phyloP scores from a whole-genome alignment of 306 rosid species.

The Trifolium repens region DNA sequence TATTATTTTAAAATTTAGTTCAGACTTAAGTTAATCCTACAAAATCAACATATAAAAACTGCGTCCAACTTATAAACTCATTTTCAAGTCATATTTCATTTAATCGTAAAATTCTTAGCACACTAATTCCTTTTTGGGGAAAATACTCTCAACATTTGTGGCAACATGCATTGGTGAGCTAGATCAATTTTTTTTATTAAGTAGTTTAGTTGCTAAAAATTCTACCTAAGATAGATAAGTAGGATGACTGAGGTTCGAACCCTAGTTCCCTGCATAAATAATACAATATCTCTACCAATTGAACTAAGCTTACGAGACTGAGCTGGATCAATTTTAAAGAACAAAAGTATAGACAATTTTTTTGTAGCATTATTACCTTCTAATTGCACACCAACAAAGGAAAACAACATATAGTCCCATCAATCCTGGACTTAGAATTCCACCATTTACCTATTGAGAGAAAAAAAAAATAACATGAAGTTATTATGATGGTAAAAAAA shows the following conservation, averaged over 20 bases:
- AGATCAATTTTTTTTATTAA: neutral
- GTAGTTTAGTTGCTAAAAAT: no score
- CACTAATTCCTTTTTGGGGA: neutral
- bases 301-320: no score
- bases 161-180: neutral
- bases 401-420: slow-evolving; percentile 97
- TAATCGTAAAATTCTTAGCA: no score
- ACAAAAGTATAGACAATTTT: slow-evolving; percentile 19
- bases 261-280: no score
- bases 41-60: no score
- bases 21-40: no score
- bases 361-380: slow-evolving; percentile 64
- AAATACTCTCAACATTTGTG: neutral
- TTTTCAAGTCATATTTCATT: no score
- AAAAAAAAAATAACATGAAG: slow-evolving; percentile 8
- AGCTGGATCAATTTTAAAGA: neutral
- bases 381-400: slow-evolving; percentile 97
- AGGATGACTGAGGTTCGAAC: no score
- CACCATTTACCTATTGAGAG: slow-evolving; percentile 74
- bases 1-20: no score
- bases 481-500: slow-evolving; percentile 14
- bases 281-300: no score
- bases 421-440: slow-evolving; percentile 84
- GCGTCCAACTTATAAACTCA: no score
- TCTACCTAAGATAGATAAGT: no score